Base-by-base conservation (phyloP, 805 yeast species). In the Sugiyamaella valdiviana region DNA sequence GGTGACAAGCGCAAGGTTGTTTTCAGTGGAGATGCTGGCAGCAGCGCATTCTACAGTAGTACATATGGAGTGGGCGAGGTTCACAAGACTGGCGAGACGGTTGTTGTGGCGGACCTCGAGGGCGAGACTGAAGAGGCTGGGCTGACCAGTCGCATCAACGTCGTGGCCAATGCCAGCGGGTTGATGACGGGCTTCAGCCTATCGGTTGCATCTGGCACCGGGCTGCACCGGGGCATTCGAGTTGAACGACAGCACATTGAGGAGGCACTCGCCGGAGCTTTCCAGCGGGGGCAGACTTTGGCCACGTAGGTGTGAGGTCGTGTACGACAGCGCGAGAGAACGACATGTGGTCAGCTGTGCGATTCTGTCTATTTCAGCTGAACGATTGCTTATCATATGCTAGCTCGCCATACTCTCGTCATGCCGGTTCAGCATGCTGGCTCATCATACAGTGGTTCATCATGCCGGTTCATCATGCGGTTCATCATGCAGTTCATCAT, bases 121-220 rank as follows among this genome's bases (percentile, higher is more conserved):
- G 95, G 95, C 12, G 91, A 84, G 51, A 83, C 89, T 4, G 96
- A 88, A 63, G 95, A 87, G 58, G 60, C 70, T 10, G 72, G 80
- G 26, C 72, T 82, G 2, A 66, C 65, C 39, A 78, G 85, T 39
- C 73, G 79, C 16, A 66, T 86, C 14, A 66, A 72, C 19, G 71
- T 79, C 0, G 71, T 80, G 14, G 46, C 51, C 4, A 45, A 47
- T 9, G 35, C 42, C 1, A 40, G 57, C 63, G 58, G 51, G 2
- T 10, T 36, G 36, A 36, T 59, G 41, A 50, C 50, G 20, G 49
- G 51, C 1, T 29, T 53, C 23, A 48, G 51, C 6, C 47, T 55
- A n/a, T 26, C 47, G 2, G 48, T 44, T 7, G 47, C 46, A 4
- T 51, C 54, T 6, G 49, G 49, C 35, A 14, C 29, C 10, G 48